These are phyloP conservation scores for Annulohypoxylon truncatum DNA, from an alignment of 2,329 filamentous ascomycete genomes.

Conservation along the genomic window DNA sequence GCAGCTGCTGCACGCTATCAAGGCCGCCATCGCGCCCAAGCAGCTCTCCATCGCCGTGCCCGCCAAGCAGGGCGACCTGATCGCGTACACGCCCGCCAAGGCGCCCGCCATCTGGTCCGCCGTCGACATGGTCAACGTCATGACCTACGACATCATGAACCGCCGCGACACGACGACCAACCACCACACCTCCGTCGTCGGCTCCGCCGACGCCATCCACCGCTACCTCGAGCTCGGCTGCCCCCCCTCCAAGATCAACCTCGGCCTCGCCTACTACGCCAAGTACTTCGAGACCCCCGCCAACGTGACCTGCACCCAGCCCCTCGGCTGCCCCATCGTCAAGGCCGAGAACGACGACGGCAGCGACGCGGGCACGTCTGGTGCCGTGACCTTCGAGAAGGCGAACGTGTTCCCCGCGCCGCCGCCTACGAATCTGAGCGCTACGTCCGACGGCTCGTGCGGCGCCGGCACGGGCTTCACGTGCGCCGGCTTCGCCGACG, in stretches of 20 bases:
- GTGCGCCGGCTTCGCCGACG: conserved; percentile 43
- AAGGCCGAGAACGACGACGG: conserved; percentile 68
- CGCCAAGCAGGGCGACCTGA: conserved; percentile 70
- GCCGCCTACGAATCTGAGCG: conserved; percentile 45
- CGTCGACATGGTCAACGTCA: conserved; percentile 75
- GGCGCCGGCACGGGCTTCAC: conserved; percentile 47
- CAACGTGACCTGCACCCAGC: conserved; percentile 54
- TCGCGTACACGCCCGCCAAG: conserved; percentile 69
- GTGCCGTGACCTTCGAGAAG: conserved; percentile 66
- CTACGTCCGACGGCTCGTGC: conserved; percentile 49
- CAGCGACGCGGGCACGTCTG: conserved; percentile 66
- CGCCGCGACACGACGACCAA: conserved; percentile 70
- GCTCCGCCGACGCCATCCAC: conserved; percentile 63
- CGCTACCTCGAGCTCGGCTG: conserved; percentile 68
- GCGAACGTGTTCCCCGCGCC: conserved; percentile 42
- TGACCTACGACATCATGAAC: conserved; percentile 79
- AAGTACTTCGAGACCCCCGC: conserved; percentile 69
- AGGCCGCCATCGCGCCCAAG: conserved; percentile 66
- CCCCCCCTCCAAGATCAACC: conserved; percentile 62
- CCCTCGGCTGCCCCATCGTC: conserved; percentile 65
- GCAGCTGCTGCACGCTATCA: conserved; percentile 68
- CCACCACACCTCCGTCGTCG: conserved; percentile 70
- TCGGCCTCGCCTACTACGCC: conserved; percentile 73
- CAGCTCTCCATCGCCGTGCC: conserved; percentile 75
- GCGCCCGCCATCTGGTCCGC: conserved; percentile 66